Percentiles rank a stretch among this genome's conserved stretches.
Conservation (phyloP, 2,329 filamentous ascomycete genomes). For the Truncatella angustata region DNA sequence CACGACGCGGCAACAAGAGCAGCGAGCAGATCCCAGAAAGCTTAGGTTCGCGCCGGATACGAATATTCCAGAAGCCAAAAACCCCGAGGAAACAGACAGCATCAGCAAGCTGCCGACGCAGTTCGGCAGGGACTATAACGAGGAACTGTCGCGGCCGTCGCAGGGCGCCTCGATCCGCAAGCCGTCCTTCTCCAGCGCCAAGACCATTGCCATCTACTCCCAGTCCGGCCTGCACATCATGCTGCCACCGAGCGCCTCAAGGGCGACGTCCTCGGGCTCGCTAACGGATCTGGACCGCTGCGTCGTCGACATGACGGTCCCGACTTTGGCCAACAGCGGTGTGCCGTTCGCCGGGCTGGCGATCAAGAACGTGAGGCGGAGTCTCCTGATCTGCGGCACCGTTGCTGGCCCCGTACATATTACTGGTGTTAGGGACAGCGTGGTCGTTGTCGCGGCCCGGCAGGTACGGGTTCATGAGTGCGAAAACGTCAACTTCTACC, state of each 20-base stretch:
- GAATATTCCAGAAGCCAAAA: no score
- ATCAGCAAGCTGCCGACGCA: conserved; percentile 35
- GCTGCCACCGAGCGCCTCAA: conserved; percentile 67
- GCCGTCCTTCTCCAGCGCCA: conserved; percentile 62
- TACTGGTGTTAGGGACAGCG: conserved; percentile 68
- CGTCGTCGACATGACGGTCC: conserved; percentile 77
- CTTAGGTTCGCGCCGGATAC: not conserved
- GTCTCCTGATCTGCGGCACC: conserved; percentile 74
- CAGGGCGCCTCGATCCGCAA: conserved; percentile 42
- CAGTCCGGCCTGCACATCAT: conserved; percentile 73
- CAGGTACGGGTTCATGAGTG: conserved; percentile 94
- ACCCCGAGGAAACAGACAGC: conserved; percentile 33
- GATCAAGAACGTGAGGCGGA: conserved; percentile 67
- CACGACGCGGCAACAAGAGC: not conserved
- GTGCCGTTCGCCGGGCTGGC: conserved; percentile 67
- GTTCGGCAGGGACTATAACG: conserved; percentile 48
- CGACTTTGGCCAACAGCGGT: conserved; percentile 48
- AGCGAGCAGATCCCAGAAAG: not conserved
- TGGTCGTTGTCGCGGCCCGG: conserved; percentile 76
- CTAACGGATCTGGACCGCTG: conserved; percentile 68
- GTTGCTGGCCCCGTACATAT: conserved; percentile 82
- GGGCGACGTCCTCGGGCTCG: conserved; percentile 71
- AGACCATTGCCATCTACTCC: conserved; percentile 63
- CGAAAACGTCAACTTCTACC: conserved; percentile 75
- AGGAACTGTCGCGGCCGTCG: conserved; percentile 45